Evolutionary conservation across 2,329 filamentous ascomycete genomes (phyloP), one percentile per base, ranked within the genome.

Genomic region (Alternaria alternata): DNA sequence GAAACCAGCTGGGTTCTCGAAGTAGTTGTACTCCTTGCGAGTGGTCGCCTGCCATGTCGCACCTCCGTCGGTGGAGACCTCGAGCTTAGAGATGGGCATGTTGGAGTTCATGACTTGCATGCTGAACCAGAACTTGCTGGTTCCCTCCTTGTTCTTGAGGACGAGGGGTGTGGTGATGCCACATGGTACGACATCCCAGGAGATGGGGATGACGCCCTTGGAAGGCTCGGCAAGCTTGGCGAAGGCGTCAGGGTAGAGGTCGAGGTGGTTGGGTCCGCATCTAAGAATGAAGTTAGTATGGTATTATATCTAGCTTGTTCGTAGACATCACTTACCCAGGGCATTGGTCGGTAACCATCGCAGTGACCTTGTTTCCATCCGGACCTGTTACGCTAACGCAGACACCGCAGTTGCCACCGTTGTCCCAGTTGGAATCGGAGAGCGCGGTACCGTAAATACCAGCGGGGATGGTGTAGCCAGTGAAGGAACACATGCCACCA

Each of bases 61-160:
- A 18, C 88, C 88, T 11, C 85, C 82, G 68, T 90, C 84, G 18
- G 82, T 86, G 59, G 85, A 87, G 59, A 90, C 87, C 66, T 90
- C 87, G 24, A 90, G 80, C 63, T 78, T 81, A 54, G 80, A 68
- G 41, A 90, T 82, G 16, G 82, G 81, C 61, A 85, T 80, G 72
- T 88, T 88, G 68, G 85, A 79, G 76, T 90, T 89, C 68, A 88
- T 81, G 43, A 90, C 87, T 74, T 91, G 88, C 82, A 88, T 87
- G 48, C 81, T 82, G 78, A 87, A 87, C 84, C 85, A 87, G 74
- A 82, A 81, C 30, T 76, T 70, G 5, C 82, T 84, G 4, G 82
- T 81, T 24, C 83, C 83, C 22, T 80, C 78, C 72, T 87, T 87
- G 77, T 85, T 85, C 74, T 83, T 81, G 24, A 87, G 78, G 46